Percentiles rank a stretch among this genome's conserved stretches.
Conservation (phyloP, 331 rosid genomes). For the Telfairia occidentalis region DNA sequence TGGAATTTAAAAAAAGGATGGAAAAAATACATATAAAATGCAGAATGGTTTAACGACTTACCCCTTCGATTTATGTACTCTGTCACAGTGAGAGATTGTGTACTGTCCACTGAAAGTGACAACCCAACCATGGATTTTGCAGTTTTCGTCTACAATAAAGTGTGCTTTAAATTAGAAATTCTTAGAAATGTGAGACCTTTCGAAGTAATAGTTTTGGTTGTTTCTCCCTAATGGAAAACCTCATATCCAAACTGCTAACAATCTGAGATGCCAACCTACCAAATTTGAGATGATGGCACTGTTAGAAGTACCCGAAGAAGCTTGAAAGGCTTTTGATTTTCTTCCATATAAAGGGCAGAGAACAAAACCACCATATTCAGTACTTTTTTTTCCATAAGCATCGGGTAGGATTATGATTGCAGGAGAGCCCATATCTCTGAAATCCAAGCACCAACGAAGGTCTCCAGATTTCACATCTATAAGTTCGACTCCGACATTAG, state of each 20-base stretch:
- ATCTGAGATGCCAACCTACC: conserved; percentile 39
- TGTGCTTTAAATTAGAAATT: conserved; percentile 16
- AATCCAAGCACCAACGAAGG: conserved; percentile 99
- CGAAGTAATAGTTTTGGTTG: conserved; percentile 3
- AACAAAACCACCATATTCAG: conserved; percentile 74
- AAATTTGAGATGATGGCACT: conserved; percentile 67
- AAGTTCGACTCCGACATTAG: conserved; percentile 79
- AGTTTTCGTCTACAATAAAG: conserved; percentile 70
- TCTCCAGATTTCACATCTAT: conserved; percentile 70
- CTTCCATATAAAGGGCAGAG: conserved; percentile 93
- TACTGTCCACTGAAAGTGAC: conserved; percentile 61
- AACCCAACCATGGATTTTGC: conserved; percentile 84
- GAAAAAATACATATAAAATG: not conserved
- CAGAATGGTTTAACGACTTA: conserved; percentile 19
- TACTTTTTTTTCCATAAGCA: conserved; percentile 56
- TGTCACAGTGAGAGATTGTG: conserved; percentile 55
- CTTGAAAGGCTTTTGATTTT: conserved; percentile 90
- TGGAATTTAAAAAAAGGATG: not conserved
- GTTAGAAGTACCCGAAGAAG: conserved; percentile 73
- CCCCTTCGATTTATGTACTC: conserved; percentile 86
- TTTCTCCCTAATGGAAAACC: conserved; percentile 10
- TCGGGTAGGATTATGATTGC: conserved; percentile 70
- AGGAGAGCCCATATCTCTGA: conserved; percentile 93
- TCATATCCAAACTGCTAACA: conserved; percentile 13
- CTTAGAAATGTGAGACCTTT: conserved; percentile 14